phyloP scores from a whole-genome alignment of 1,284 basidiomycete genomes.

The Ceratorhiza oryzae-sativae region DNA sequence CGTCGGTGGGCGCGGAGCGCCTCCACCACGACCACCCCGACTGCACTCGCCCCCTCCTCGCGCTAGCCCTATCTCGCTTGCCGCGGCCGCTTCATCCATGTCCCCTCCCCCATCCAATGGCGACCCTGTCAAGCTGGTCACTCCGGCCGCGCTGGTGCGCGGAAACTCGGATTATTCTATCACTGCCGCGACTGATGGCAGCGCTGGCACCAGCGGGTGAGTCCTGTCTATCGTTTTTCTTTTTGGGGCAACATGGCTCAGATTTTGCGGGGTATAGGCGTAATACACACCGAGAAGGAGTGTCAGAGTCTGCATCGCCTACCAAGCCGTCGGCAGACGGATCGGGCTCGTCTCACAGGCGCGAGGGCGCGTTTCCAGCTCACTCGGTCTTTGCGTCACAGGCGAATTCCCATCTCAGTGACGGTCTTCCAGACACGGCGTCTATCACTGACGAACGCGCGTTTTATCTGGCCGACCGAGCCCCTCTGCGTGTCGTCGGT shows the following conservation, averaged over 20 bases:
- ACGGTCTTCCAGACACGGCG: slow-evolving; percentile 4
- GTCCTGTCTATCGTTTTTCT: neutral
- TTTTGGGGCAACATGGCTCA: neutral
- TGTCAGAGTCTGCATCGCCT: neutral
- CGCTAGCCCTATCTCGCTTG: slow-evolving; percentile 20
- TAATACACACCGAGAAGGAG: neutral
- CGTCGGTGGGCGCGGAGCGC: slow-evolving; percentile 8
- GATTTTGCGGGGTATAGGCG: slow-evolving; percentile 16
- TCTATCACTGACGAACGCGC: slow-evolving; percentile 1
- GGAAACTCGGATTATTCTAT: slow-evolving; percentile 39
- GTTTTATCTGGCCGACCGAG: slow-evolving; percentile 6
- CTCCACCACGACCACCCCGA: slow-evolving; percentile 19
- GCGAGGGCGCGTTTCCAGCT: slow-evolving; percentile 33
- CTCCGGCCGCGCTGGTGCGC: slow-evolving; percentile 4
- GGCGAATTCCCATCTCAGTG: neutral
- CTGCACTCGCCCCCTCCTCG: slow-evolving; percentile 28
- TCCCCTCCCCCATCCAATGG: neutral
- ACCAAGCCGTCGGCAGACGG: neutral
- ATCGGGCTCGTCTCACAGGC: slow-evolving; percentile 16
- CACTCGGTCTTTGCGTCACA: slow-evolving; percentile 22
- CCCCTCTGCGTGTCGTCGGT: slow-evolving; percentile 2
- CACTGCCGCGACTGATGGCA: slow-evolving; percentile 31
- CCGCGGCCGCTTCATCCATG: slow-evolving; percentile 1
- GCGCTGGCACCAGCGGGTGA: slow-evolving; percentile 33
- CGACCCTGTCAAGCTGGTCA: neutral